A percentile compares a stretch with the other conserved stretches of the same genome.
Conservation (phyloP, 73 alveolate genomes). For the Symbiodinium pilosum region DNA sequence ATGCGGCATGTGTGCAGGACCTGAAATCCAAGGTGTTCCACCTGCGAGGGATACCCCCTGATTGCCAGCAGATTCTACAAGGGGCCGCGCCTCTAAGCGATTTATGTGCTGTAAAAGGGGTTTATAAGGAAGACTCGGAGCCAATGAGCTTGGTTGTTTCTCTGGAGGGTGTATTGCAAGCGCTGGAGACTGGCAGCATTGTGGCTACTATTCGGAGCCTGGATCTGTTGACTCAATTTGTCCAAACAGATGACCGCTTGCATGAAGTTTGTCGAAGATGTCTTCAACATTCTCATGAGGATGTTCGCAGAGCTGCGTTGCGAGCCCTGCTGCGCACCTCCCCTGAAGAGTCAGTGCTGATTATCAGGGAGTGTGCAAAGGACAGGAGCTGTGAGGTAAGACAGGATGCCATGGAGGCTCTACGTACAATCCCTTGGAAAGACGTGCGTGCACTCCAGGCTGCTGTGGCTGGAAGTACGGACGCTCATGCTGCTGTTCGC, state of each 20-base stretch:
- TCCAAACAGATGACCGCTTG: too few species aligned
- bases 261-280: background rate
- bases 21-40: background rate
- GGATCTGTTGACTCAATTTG: background rate
- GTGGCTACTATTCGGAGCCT: background rate
- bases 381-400: background rate
- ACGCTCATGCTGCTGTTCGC: background rate
- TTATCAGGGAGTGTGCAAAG: background rate
- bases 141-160: background rate
- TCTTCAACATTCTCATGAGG: background rate
- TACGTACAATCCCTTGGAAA: background rate
- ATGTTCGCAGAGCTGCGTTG: background rate
- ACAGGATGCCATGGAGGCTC: background rate
- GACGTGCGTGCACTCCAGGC: background rate
- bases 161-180: background rate
- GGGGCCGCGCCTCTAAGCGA: background rate
- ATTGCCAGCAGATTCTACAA: background rate
- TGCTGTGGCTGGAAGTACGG: background rate
- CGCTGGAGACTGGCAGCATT: background rate
- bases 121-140: background rate
- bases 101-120: background rate
- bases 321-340: slow-evolving; percentile 4
- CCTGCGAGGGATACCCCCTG: slow-evolving; percentile 6
- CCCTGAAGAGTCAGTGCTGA: background rate
- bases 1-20: background rate